These are phyloP conservation scores for Penicillium simplicissimum DNA, from an alignment of 495 filamentous ascomycete genomes.

Conservation along the genomic window DNA sequence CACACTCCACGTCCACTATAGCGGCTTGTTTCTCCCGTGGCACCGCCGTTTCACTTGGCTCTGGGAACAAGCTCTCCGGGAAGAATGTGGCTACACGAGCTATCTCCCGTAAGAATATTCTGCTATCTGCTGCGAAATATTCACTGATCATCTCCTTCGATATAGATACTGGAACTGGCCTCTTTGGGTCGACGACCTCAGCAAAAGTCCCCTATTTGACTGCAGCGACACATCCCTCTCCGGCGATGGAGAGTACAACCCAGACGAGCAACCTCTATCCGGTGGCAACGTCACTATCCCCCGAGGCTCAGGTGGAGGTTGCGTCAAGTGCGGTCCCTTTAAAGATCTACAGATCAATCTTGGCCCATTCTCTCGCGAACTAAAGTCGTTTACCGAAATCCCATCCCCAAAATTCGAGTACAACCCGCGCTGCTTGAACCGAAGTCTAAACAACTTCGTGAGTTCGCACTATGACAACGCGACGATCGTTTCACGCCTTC, in stretches of 20 bases:
- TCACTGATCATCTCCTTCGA: neutral
- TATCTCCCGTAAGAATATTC: constrained; percentile 36
- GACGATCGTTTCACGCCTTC: constrained; percentile 19
- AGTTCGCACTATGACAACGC: constrained; percentile 24
- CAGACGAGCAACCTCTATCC: constrained; percentile 28
- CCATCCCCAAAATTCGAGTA: constrained; percentile 37
- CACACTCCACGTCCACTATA: constrained; percentile 39
- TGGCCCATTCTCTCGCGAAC: constrained; percentile 45
- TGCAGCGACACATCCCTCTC: constrained; percentile 43
- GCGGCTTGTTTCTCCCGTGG: constrained; percentile 60
- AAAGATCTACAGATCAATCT: constrained; percentile 47
- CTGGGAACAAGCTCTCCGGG: constrained; percentile 64
- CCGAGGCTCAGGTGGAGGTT: constrained; percentile 63
- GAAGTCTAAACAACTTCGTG: constrained; percentile 55
- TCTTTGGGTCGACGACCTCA: constrained; percentile 36
- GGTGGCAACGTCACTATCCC: constrained; percentile 30
- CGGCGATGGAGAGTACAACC: constrained; percentile 49
- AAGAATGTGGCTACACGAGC: constrained; percentile 68
- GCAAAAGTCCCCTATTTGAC: constrained; percentile 47
- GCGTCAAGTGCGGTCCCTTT: constrained; percentile 61
- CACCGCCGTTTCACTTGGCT: constrained; percentile 63
- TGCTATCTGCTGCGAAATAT: neutral
- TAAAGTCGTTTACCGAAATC: constrained; percentile 21
- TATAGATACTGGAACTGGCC: constrained; percentile 56
- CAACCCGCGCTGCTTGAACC: constrained; percentile 63